Percentiles rank a stretch among this genome's conserved stretches.
Evolutionary conservation across 208 protist species (phyloP).

Genomic region (Zelonia costaricensis): DNA sequence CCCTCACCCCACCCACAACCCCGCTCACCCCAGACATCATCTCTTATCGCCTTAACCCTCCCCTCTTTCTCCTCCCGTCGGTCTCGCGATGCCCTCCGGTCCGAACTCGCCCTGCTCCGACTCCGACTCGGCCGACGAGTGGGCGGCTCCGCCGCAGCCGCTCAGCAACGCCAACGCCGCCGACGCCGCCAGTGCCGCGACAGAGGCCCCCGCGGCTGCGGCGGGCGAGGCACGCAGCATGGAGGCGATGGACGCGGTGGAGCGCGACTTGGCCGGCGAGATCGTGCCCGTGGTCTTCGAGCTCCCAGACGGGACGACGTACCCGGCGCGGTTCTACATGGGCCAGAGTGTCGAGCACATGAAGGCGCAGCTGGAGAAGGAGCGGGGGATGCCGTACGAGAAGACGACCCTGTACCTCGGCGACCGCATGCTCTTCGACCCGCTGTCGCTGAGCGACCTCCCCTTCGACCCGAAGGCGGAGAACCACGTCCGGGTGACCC

Average conservation of each 20-base stretch:
- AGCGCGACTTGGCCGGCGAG: constrained; percentile 71
- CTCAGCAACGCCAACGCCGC: constrained; percentile 5
- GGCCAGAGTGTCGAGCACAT: constrained; percentile 80
- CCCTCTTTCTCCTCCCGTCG: constrained; percentile 2
- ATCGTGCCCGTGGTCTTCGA: constrained; percentile 44
- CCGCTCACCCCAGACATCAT: too few relatives aligned
- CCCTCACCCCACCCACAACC: too few relatives aligned
- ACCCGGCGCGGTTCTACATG: constrained; percentile 60
- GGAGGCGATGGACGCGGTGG: constrained; percentile 50
- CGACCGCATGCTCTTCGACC: constrained; percentile 67
- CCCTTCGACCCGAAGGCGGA: constrained; percentile 54
- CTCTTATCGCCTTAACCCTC: background rate
- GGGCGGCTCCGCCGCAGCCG: constrained; percentile 43
- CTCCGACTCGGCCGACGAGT: constrained; percentile 74
- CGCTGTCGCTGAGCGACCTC: constrained; percentile 80
- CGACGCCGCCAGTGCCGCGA: background rate
- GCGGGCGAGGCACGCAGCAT: constrained; percentile 14
- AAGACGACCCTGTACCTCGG: constrained; percentile 66
- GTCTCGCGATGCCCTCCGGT: constrained; percentile 12
- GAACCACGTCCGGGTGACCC: constrained; percentile 55
- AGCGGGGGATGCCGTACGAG: constrained; percentile 63
- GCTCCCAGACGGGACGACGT: constrained; percentile 37
- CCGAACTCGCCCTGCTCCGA: background rate
- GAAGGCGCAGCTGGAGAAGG: constrained; percentile 72
- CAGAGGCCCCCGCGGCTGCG: background rate